Conservation (phyloP, 139 green algal species). For the Auxenochlorella pyrenoidosa region DNA sequence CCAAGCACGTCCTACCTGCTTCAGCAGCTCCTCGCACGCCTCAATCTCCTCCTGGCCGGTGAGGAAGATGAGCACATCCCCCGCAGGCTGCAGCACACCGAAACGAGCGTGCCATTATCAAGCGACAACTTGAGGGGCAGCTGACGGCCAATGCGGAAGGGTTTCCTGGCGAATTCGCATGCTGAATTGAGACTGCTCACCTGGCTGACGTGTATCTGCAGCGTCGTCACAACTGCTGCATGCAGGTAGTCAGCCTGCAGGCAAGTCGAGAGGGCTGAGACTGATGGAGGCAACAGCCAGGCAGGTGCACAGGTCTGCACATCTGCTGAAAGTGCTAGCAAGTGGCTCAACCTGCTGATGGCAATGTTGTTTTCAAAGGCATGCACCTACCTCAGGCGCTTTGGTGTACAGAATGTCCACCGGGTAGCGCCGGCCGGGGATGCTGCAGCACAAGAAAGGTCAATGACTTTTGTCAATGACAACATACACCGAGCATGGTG, state of each 20-base stretch:
- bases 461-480: no score
- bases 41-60: slow-evolving; percentile 99
- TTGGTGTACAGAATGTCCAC: slow-evolving; percentile 99
- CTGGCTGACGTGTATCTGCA: slow-evolving; percentile 89
- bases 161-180: background rate
- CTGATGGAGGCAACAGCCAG: background rate
- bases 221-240: slow-evolving; percentile 83
- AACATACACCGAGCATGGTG: no score
- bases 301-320: background rate
- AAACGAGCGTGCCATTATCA: no score
- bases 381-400: slow-evolving; percentile 70
- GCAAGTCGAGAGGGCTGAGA: no score
- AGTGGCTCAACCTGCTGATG: no score
- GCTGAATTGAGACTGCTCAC: background rate
- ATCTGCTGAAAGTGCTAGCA: no score
- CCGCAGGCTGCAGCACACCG: slow-evolving; percentile 63
- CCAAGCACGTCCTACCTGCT: slow-evolving; percentile 31
- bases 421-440: slow-evolving; percentile 91
- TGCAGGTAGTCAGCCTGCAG: slow-evolving; percentile 91
- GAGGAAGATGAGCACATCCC: slow-evolving; percentile 97
- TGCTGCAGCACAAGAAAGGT: slow-evolving; percentile 39
- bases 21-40: slow-evolving; percentile 91
- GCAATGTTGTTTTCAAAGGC: no score
- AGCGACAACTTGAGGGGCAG: background rate
- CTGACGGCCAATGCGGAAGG: background rate